A percentile compares a stretch with the other conserved stretches of the same genome.
Evolutionary conservation across 306 rosid genomes (phyloP).

Genomic region (Trifolium dubium): DNA sequence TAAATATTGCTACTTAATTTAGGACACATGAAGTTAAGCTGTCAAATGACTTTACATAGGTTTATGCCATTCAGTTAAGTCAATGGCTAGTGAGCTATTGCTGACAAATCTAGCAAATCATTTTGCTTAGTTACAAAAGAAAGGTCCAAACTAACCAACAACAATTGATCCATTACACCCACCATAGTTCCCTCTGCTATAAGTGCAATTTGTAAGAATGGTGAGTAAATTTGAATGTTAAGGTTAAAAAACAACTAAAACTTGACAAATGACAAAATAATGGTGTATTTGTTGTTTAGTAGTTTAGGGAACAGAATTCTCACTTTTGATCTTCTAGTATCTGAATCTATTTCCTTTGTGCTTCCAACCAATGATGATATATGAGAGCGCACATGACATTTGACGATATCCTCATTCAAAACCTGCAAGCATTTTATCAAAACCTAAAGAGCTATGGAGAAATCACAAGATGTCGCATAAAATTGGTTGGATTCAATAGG

Average conservation of each 20-base stretch:
- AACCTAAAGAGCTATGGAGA: constrained; percentile 15
- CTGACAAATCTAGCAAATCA: neutral
- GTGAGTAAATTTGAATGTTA: neutral
- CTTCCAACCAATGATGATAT: constrained; percentile 58
- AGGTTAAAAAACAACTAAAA: neutral
- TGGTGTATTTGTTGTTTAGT: neutral
- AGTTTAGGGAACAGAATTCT: constrained; percentile 43
- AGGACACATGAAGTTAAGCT: constrained; percentile 20
- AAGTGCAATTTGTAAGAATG: neutral
- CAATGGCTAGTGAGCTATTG: constrained; percentile 9
- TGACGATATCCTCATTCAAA: constrained; percentile 73
- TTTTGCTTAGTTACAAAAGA: neutral
- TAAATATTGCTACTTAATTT: constrained; percentile 18
- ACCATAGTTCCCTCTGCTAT: neutral
- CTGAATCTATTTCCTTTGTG: constrained; percentile 41
- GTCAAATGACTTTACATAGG: constrained; percentile 23
- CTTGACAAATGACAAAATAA: constrained; percentile 19
- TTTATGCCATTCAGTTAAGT: neutral
- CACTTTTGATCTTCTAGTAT: constrained; percentile 72
- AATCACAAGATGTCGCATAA: constrained; percentile 9
- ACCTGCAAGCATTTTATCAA: constrained; percentile 56
- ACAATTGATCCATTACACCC: constrained; percentile 2
- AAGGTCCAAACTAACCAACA: constrained; percentile 7
- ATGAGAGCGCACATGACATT: constrained; percentile 75
- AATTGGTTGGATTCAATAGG: constrained; percentile 2